Conservation (phyloP, 371 early-diverging fungal species). For the Saksenaea vasiformis region DNA sequence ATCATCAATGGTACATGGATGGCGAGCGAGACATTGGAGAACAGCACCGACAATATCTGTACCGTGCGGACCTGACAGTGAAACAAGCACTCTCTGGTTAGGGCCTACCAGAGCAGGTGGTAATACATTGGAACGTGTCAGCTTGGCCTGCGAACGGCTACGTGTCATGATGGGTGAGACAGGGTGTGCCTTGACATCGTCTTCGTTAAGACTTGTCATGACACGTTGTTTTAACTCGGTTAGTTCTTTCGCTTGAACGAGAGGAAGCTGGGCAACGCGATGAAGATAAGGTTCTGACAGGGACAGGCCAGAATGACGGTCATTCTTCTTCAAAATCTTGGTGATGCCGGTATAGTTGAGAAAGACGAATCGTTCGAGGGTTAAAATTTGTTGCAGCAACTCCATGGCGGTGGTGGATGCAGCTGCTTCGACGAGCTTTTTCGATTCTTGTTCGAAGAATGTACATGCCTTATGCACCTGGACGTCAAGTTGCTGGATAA, state of each 20-base stretch:
- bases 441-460: conserved; percentile 44
- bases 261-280: conserved; percentile 62
- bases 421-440: conserved; percentile 11
- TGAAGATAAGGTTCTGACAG: conserved; percentile 75
- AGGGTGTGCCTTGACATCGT: conserved; percentile 11
- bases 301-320: conserved; percentile 70
- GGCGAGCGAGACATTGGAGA: conserved; percentile 69
- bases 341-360: conserved; percentile 67
- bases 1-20: conserved; percentile 74
- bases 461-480: conserved; percentile 58
- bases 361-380: conserved; percentile 60
- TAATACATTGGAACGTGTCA: conserved; percentile 24
- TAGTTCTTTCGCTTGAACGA: conserved; percentile 64
- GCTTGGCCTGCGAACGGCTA: conserved; percentile 25
- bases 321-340: conserved; percentile 70
- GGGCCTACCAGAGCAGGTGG: conserved; percentile 54
- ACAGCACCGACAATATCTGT: conserved; percentile 87
- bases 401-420: conserved; percentile 12
- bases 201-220: conserved; percentile 51
- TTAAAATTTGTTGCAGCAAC: conserved; percentile 49
- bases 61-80: conserved; percentile 84
- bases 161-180: conserved; percentile 28
- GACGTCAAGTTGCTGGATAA: conserved; percentile 62
- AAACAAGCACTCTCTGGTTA: conserved; percentile 68
- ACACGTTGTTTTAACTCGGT: conserved; percentile 65